Evolutionary conservation across 768 basidiomycete genomes (phyloP).

Genomic region (Naganishia vishniacii): DNA sequence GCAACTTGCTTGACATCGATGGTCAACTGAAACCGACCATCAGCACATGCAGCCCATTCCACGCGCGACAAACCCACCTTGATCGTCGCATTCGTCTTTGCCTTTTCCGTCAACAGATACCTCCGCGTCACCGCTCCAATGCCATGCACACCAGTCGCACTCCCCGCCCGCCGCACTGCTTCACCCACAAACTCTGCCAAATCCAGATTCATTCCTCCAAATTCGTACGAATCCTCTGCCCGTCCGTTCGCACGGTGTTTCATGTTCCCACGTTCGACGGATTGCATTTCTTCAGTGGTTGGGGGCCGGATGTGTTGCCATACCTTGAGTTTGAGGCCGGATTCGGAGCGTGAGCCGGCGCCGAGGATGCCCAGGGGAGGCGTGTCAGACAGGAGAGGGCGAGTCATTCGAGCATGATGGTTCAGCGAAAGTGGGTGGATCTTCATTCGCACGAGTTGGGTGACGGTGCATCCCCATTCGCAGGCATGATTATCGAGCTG

Average conservation of each 20-base stretch:
- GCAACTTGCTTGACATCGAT: constrained; percentile 23
- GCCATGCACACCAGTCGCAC: not conserved
- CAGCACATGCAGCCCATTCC: not conserved
- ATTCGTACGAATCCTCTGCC: constrained; percentile 15
- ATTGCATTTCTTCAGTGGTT: not conserved
- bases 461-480: constrained; percentile 13
- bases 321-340: constrained; percentile 24
- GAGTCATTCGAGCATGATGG: not conserved
- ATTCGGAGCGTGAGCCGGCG: constrained; percentile 20
- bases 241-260: constrained; percentile 14
- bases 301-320: constrained; percentile 22
- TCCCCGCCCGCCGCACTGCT: constrained; percentile 1
- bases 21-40: constrained; percentile 18
- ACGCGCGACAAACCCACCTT: constrained; percentile 21
- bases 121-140: constrained; percentile 24
- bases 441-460: constrained; percentile 13
- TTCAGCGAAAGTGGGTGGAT: not conserved
- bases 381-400: constrained; percentile 4
- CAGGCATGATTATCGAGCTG: constrained; percentile 8
- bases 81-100: constrained; percentile 30
- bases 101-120: constrained; percentile 26
- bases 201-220: constrained; percentile 25
- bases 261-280: constrained; percentile 1
- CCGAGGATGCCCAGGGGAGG: constrained; percentile 20
- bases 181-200: constrained; percentile 28